Base-by-base conservation (phyloP, 2,329 filamentous ascomycete species). In the Trichothecium sympodiale region DNA sequence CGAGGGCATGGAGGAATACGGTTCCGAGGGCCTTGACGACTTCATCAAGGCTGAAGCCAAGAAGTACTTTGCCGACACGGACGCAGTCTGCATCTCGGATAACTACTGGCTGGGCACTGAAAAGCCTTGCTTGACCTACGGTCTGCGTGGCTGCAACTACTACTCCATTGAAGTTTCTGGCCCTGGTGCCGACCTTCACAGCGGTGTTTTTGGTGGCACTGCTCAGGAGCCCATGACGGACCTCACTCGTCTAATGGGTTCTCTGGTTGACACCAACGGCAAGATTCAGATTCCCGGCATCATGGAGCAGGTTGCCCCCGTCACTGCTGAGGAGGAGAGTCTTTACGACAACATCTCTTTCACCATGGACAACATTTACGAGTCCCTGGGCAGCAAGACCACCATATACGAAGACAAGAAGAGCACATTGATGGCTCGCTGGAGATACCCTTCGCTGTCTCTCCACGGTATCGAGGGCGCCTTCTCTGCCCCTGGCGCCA, bases 81-180 rank as follows among this genome's bases (percentile, higher is more conserved):
- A 98, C 47, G 91, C 88, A 5, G 86, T 96, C 41, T 98, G 91
- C 66, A 98, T 98, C 56, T 94, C 86, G 33, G 91, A 98, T 63
- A 98, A 98, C 74, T 98, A 98, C 77, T 98, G 91, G 91, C 79
- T 98, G 29, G 91, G 91, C 40, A 96, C 91, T 5, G 87, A 96
- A 72, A 95, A 95, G 73, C 91, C 91, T 10, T 98, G 91, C 61
- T 65, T 98, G 53, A 98, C 91, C 8, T 98, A 98, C 59, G 91
- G 91, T 49, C 81, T 98, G 43, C 83, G 91, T 47, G 91, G 91
- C 36, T 93, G 85, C 77, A 96, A 93, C 69, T 98, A 98, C 74
- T 98, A 96, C 69, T 84, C 82, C 35, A 64, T 98, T 47, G 83
- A 91, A 61, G 69, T 98, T 44, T 87, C 83, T 8, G 91, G 91